phyloP scores from a whole-genome alignment of 306 rosid species.

The Citrullus amarus region DNA sequence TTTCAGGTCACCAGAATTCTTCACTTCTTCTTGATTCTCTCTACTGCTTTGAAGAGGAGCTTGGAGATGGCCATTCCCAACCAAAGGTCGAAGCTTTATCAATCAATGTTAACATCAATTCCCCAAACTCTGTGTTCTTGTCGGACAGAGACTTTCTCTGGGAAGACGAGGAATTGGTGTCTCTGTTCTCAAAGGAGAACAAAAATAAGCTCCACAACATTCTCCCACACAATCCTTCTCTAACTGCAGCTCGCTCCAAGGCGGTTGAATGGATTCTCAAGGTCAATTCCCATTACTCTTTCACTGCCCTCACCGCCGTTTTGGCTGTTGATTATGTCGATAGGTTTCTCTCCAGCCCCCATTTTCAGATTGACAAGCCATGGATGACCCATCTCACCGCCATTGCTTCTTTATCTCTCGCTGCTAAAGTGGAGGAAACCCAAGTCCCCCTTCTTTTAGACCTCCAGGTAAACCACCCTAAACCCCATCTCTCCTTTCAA shows the following conservation, averaged over 20 bases:
- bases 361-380: constrained; percentile 46
- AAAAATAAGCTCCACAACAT: constrained; percentile 18
- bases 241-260: constrained; percentile 39
- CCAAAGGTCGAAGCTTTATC: constrained; percentile 10
- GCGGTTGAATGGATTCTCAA: constrained; percentile 65
- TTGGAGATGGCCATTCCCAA: constrained; percentile 14
- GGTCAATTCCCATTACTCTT: constrained; percentile 48
- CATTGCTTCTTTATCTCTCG: constrained; percentile 71
- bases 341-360: constrained; percentile 42
- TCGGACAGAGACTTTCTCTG: constrained; percentile 53
- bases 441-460: constrained; percentile 69
- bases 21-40: constrained; percentile 40
- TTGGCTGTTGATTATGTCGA: constrained; percentile 75
- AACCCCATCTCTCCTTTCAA: not conserved
- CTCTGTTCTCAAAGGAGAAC: constrained; percentile 42
- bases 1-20: constrained; percentile 10
- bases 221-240: constrained; percentile 7
- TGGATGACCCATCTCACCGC: constrained; percentile 87
- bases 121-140: constrained; percentile 16
- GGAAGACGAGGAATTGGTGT: constrained; percentile 57
- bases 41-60: constrained; percentile 51
- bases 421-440: constrained; percentile 86
- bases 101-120: not conserved
- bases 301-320: constrained; percentile 61
- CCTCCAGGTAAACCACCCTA: constrained; percentile 35